Percentiles rank a stretch among this genome's conserved stretches.
phyloP scores from a whole-genome alignment of 139 green algal genomes.

The Micromonas pusilla region DNA sequence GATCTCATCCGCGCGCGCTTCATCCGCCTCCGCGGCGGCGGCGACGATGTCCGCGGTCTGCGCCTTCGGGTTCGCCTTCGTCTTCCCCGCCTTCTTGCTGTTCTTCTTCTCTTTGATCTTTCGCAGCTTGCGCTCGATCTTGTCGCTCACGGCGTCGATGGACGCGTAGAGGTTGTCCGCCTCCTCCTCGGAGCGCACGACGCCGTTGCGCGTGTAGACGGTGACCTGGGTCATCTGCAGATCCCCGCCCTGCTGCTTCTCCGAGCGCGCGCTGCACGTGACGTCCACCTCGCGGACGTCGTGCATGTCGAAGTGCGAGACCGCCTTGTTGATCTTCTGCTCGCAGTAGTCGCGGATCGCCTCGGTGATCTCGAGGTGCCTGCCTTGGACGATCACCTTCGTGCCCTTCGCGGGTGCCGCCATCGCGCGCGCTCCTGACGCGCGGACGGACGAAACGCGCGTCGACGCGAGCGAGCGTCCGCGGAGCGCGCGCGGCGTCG shows the following conservation, averaged over 20 bases:
- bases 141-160: constrained; percentile 21
- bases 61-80: neutral
- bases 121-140: constrained; percentile 21
- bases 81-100: neutral
- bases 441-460: too few relatives aligned
- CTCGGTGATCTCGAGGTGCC: constrained; percentile 9
- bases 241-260: neutral
- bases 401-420: too few relatives aligned
- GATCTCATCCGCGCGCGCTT: neutral
- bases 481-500: too few relatives aligned
- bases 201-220: neutral
- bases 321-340: constrained; percentile 3
- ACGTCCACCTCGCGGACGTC: constrained; percentile 19
- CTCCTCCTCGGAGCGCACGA: neutral
- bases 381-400: constrained; percentile 12
- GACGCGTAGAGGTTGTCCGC: constrained; percentile 26
- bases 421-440: too few relatives aligned
- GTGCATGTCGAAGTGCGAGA: neutral
- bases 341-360: constrained; percentile 2
- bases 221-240: constrained; percentile 10
- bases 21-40: neutral
- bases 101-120: constrained; percentile 33
- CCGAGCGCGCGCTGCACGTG: neutral
- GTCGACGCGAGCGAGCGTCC: too few relatives aligned
- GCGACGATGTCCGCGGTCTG: neutral